Conservation (phyloP, 345 rosid species). For the Toxicodendron radicans region DNA sequence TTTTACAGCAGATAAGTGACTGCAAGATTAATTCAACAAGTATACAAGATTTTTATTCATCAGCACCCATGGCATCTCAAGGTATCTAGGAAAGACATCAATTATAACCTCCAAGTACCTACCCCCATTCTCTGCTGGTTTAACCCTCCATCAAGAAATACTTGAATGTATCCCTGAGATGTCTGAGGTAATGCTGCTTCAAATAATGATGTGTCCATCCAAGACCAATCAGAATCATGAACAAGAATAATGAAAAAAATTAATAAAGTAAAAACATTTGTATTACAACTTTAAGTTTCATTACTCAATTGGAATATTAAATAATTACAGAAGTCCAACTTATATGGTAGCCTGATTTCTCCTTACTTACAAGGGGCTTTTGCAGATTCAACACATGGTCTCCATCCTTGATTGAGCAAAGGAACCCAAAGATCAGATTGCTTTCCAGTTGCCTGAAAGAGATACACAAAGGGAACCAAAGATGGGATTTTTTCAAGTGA, state of each 20-base stretch:
- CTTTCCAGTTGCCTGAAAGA: slow-evolving; percentile 50
- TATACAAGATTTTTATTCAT: neutral
- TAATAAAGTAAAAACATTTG: neutral
- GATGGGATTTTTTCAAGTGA: neutral
- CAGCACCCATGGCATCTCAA: slow-evolving; percentile 8
- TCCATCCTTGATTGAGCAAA: slow-evolving; percentile 86
- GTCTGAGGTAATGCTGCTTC: slow-evolving; percentile 61
- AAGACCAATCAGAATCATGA: slow-evolving; percentile 7
- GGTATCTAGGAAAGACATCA: neutral
- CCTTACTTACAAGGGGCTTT: slow-evolving; percentile 52
- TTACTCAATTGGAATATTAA: neutral
- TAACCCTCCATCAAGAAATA: slow-evolving; percentile 96
- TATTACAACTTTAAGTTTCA: slow-evolving; percentile 2
- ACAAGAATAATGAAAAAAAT: neutral
- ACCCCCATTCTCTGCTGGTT: slow-evolving; percentile 99
- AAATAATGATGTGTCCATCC: slow-evolving; percentile 19
- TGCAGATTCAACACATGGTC: slow-evolving; percentile 47
- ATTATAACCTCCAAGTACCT: slow-evolving; percentile 21
- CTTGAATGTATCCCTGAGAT: slow-evolving; percentile 70
- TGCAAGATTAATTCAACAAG: neutral
- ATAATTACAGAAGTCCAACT: neutral
- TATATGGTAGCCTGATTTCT: neutral
- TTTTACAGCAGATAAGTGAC: neutral
- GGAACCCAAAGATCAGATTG: slow-evolving; percentile 82
- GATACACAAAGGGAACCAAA: slow-evolving; percentile 21